These are phyloP conservation scores for Plenodomus biglobosus DNA, from an alignment of 2,329 filamentous ascomycete genomes.

Conservation along the genomic window DNA sequence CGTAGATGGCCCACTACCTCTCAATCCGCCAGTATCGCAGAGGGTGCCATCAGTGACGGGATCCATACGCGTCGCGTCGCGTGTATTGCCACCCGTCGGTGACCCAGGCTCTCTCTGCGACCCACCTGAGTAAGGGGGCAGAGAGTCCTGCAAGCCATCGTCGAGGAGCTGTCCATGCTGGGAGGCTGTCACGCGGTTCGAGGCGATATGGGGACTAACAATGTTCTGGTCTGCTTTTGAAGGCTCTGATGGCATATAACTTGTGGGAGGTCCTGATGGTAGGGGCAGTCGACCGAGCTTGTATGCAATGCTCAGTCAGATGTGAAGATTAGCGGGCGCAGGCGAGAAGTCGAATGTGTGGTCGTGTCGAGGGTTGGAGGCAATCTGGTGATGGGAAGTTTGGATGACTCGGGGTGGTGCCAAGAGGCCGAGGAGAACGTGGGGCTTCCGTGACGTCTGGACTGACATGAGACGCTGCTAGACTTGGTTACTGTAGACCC, in stretches of 20 bases:
- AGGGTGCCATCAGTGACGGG: conserved; percentile 11
- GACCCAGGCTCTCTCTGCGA: conserved; percentile 32
- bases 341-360: conserved; percentile 15
- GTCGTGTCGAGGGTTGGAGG: conserved; percentile 10
- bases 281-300: conserved; percentile 58
- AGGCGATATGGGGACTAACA: conserved; percentile 44
- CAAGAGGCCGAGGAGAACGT: neutral
- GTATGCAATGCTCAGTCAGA: conserved; percentile 43
- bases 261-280: conserved; percentile 37
- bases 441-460: neutral
- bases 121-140: conserved; percentile 43
- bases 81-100: conserved; percentile 16
- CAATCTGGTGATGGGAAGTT: neutral
- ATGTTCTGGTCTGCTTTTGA: conserved; percentile 53
- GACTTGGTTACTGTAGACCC: neutral
- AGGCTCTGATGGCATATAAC: conserved; percentile 69
- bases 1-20: conserved; percentile 12
- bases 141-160: conserved; percentile 50
- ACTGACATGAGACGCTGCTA: neutral
- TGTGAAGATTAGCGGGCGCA: conserved; percentile 20
- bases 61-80: conserved; percentile 26
- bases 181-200: conserved; percentile 45
- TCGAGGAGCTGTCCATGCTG: conserved; percentile 61
- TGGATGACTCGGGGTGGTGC: neutral
- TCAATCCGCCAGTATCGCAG: conserved; percentile 35